Evolutionary conservation across 2,329 filamentous ascomycete genomes (phyloP), one percentile per base, ranked within the genome.

Genomic region (Penicillium sclerotiorum): DNA sequence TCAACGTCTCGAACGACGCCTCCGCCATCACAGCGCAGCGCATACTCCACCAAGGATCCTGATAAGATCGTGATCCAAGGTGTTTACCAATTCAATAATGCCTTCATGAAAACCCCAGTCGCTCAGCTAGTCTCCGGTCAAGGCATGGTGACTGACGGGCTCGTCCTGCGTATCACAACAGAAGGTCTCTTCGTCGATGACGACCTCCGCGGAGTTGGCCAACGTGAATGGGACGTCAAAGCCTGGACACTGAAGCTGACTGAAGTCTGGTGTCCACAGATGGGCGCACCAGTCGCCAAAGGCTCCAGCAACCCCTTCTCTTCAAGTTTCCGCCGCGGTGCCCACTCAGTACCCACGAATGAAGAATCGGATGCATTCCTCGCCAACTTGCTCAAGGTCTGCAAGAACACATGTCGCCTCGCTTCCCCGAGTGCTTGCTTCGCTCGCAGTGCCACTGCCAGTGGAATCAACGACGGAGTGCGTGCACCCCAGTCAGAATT

Each of bases 191-290:
- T 97, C 73, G 94, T 99, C 66, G 94, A 99, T 69, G 94, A 99
- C 70, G 94, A 97, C 69, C 83, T 96, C 45, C 86, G 92, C 37
- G 85, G 86, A 54, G 90, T 96, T 13, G 86, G 90, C n/a, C 91
- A 97, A 73, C 85, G 94, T 52, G 94, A 99, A 74, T 99, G 94
- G 94, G 94, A 99, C 70, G 85, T 97, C 66, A 97, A 97, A 73
- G 92, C 93, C 21, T 97, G 94, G 94, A 96, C 91, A 36, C 82
- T 99, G 73, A 96, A 95, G 75, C 77, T 88, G 58, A 85, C 95
- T 71, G 94, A 97, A 81, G 86, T 94, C 77, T 90, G 87, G 84
- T 91, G 87, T 65, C 80, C 82, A 64, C 82, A 86, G 69, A 75
- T 82, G 75, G 66, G 68, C 71, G 59, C 71, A 70, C 69, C 70